These are phyloP conservation scores for Climacium dendroides DNA, from an alignment of 225 moss, liverwort and hornwort species.

Conservation along the genomic window DNA sequence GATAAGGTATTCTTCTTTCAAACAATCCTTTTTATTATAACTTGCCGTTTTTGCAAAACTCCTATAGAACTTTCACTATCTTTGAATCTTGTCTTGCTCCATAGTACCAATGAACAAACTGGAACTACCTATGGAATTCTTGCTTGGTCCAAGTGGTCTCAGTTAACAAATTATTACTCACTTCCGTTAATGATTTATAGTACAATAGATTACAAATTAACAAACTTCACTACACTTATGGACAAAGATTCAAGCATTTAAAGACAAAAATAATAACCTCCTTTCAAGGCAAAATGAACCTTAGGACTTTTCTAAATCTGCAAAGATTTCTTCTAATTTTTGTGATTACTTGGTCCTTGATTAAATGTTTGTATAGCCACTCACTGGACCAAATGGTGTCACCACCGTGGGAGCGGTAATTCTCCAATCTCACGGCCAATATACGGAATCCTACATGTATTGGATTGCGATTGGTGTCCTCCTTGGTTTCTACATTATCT, in stretches of 20 bases:
- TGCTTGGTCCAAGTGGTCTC: not conserved
- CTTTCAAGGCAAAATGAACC: not conserved
- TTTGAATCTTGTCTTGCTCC: not conserved
- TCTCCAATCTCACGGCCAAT: slow-evolving; percentile 19
- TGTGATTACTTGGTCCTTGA: not conserved
- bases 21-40: not conserved
- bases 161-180: not conserved
- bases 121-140: not conserved
- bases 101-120: not conserved
- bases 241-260: not conserved
- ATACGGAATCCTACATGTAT: slow-evolving; percentile 19
- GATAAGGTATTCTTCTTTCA: not conserved
- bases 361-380: not conserved
- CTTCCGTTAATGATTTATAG: not conserved
- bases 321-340: not conserved
- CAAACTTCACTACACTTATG: not conserved
- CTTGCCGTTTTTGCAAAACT: not conserved
- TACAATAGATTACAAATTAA: no score
- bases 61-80: not conserved
- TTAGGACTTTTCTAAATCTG: not conserved
- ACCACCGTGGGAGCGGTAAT: slow-evolving; percentile 17
- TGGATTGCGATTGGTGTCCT: slow-evolving; percentile 31
- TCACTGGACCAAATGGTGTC: not conserved
- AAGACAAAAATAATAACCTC: not conserved
- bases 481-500: slow-evolving; percentile 18